Base-by-base conservation (phyloP, 495 filamentous ascomycete species). In the Podospora bellae-mahoneyi region DNA sequence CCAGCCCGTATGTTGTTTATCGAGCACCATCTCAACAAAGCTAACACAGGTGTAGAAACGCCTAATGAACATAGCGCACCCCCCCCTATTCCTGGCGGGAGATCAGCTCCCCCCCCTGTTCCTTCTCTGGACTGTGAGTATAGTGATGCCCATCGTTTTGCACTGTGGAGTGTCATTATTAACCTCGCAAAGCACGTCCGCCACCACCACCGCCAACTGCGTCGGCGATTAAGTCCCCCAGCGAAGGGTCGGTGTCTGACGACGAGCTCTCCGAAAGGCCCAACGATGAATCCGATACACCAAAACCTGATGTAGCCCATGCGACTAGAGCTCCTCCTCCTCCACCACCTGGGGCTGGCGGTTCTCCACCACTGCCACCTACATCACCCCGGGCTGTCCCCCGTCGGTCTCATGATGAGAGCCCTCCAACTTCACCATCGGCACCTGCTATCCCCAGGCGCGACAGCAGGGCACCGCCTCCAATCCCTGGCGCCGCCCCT, bases 221-320 rank as follows among this genome's bases (percentile, higher is more conserved):
- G 9, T 77, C 78, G 56, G 79, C 79, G 64, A 77, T 84, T 59
- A 79, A 82, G 62, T 91, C 92, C 56, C 89, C 85, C 34, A 93
- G 89, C 69, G 84, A 87, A 66, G 94, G 94, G 28, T 96, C 94
- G 6, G 92, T 90, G 74, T 97, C 94, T 10, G 96, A 96, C 78
- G 96, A 98, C 78, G 95, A 99, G 74, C 81, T 96, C 78, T 95
- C 92, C n/a, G 79, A 87, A 62, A 84, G 85, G 69, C 81, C 88
- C 27, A 73, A 73, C 59, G 73, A 74, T 26, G 71, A 75, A 34
- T 64, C 69, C 71, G 75, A 82, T 39, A 79, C 80, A 53, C 79
- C 80, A 30, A 76, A 74, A 64, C 72, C 72, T 53, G 83, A 84
- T 69, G 65, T 68, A 19, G 65, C 71, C 34, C 83, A 75, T 34